These are phyloP conservation scores for Microsporum ferrugineum DNA, from an alignment of 2,329 filamentous ascomycete species.

Conservation along the genomic window DNA sequence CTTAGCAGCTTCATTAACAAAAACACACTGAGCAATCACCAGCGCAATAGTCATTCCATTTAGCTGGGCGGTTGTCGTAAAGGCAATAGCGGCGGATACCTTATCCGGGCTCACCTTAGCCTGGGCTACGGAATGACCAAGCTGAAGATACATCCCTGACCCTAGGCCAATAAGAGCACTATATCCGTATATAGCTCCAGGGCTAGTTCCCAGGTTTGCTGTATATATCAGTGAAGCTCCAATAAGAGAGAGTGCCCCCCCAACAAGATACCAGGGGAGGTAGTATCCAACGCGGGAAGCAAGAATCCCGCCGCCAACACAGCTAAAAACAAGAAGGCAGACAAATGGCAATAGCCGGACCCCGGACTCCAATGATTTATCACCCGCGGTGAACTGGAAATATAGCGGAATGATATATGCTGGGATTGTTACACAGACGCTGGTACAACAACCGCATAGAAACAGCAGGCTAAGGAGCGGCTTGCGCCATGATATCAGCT, in stretches of 20 bases:
- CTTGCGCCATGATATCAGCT: conserved; percentile 30
- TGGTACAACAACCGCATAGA: neutral
- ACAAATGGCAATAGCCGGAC: conserved; percentile 27
- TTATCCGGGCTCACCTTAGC: conserved; percentile 23
- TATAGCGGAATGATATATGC: conserved; percentile 46
- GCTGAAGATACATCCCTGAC: conserved; percentile 23
- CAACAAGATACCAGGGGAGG: conserved; percentile 20
- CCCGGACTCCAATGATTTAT: conserved; percentile 22
- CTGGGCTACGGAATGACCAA: conserved; percentile 30
- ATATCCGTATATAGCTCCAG: conserved; percentile 20
- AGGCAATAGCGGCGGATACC: conserved; percentile 28
- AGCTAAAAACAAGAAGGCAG: conserved; percentile 16
- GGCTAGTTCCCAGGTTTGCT: conserved; percentile 9
- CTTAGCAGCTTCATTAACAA: neutral
- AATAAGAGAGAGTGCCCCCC: conserved; percentile 18
- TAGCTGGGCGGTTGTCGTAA: conserved; percentile 15
- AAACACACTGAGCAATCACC: neutral
- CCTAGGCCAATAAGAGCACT: conserved; percentile 33
- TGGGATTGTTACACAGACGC: neutral
- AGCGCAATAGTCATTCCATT: neutral
- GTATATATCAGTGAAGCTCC: conserved; percentile 16
- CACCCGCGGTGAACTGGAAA: conserved; percentile 42
- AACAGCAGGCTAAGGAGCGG: conserved; percentile 23
- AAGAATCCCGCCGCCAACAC: conserved; percentile 16
- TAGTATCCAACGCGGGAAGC: conserved; percentile 19